These are phyloP conservation scores for Pulveroboletus ravenelii DNA, from an alignment of 768 basidiomycete genomes.

Conservation along the genomic window DNA sequence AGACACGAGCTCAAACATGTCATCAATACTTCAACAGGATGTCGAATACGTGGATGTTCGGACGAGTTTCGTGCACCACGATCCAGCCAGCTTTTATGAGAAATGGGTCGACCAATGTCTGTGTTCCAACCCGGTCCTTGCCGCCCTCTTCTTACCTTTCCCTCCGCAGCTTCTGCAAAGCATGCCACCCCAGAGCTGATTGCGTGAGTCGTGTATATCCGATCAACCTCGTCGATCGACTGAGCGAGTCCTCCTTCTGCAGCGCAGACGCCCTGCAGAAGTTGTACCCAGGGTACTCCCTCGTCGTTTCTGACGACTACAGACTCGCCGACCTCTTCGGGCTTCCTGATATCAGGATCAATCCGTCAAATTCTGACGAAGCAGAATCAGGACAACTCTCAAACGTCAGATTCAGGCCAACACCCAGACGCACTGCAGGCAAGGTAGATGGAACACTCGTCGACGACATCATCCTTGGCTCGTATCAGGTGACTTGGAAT, in stretches of 20 bases:
- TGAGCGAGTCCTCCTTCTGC: neutral
- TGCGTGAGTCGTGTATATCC: conserved; percentile 35
- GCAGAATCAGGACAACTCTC: conserved; percentile 46
- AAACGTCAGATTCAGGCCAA: conserved; percentile 44
- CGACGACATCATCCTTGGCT: conserved; percentile 49
- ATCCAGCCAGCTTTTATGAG: conserved; percentile 39
- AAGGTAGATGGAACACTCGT: conserved; percentile 48
- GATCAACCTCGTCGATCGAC: conserved; percentile 4
- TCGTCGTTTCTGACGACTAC: conserved; percentile 49
- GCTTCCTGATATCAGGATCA: conserved; percentile 45
- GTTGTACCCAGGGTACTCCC: conserved; percentile 57
- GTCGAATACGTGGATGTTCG: conserved; percentile 25
- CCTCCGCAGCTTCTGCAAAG: conserved; percentile 46
- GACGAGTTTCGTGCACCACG: neutral
- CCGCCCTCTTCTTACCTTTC: neutral
- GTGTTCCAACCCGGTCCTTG: conserved; percentile 5
- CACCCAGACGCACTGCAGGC: conserved; percentile 37
- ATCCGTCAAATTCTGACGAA: conserved; percentile 45
- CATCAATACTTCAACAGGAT: conserved; percentile 13
- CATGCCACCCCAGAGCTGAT: conserved; percentile 41
- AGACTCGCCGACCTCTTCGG: conserved; percentile 43
- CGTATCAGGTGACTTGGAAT: conserved; percentile 55
- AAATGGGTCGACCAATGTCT: conserved; percentile 52
- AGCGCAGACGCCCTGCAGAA: conserved; percentile 47
- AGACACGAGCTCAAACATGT: conserved; percentile 10